Percentiles rank a stretch among this genome's conserved stretches.
Evolutionary conservation across 2,329 filamentous ascomycete genomes (phyloP).

Genomic region (Trichocomaceae sp.): DNA sequence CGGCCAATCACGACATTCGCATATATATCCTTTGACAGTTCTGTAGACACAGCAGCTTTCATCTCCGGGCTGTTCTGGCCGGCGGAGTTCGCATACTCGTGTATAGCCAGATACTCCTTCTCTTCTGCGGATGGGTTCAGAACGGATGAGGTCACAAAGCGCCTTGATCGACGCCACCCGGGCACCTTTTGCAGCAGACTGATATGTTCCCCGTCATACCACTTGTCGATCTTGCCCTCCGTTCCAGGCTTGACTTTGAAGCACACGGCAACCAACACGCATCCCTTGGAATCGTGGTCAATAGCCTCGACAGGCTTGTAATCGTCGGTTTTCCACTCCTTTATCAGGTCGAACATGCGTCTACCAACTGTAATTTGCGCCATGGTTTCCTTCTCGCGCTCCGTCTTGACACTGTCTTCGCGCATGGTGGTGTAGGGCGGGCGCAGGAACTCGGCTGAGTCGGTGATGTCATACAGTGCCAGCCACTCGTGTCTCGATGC

Average conservation of each 20-base stretch:
- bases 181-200: constrained; percentile 65
- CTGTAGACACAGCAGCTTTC: constrained; percentile 56
- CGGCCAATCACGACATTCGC: constrained; percentile 53
- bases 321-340: constrained; percentile 48
- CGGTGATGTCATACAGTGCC: constrained; percentile 73
- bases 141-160: constrained; percentile 61
- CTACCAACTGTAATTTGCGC: constrained; percentile 62
- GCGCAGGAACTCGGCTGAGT: constrained; percentile 63
- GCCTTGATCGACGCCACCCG: constrained; percentile 69
- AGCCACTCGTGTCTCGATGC: constrained; percentile 60
- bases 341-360: constrained; percentile 62
- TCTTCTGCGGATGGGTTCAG: constrained; percentile 48
- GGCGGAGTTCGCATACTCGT: constrained; percentile 65
- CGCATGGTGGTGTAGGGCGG: constrained; percentile 57
- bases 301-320: constrained; percentile 57
- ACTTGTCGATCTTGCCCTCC: constrained; percentile 55
- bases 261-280: constrained; percentile 57
- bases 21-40: constrained; percentile 55
- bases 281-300: constrained; percentile 53
- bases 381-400: constrained; percentile 56
- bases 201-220: constrained; percentile 70
- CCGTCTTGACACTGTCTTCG: constrained; percentile 47
- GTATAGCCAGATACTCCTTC: constrained; percentile 56
- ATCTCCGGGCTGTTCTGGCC: constrained; percentile 60
- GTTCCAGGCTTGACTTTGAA: constrained; percentile 52